These are phyloP conservation scores for Carpinus fangiana DNA, from an alignment of 306 rosid genomes.

Conservation along the genomic window DNA sequence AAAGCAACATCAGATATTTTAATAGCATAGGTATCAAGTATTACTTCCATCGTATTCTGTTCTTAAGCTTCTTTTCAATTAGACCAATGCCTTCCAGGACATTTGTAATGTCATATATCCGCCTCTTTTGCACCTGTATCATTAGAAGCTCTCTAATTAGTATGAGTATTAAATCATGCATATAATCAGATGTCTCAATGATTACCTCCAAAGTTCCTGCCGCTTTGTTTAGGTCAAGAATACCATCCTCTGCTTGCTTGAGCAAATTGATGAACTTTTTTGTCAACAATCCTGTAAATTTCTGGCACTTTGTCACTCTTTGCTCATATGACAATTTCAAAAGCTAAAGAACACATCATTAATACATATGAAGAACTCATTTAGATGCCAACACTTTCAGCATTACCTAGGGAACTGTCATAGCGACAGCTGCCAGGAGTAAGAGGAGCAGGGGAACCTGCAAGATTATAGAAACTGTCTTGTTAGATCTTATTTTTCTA, in stretches of 20 bases:
- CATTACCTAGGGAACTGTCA: constrained; percentile 94
- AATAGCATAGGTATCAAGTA: constrained; percentile 29
- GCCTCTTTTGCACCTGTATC: constrained; percentile 91
- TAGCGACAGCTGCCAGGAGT: constrained; percentile 92
- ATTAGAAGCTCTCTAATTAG: constrained; percentile 31
- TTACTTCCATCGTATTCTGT: constrained; percentile 98
- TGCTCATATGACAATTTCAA: constrained; percentile 21
- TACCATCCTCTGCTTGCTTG: constrained; percentile 91
- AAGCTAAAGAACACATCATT: constrained; percentile 21
- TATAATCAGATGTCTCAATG: constrained; percentile 17
- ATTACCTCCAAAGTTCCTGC: constrained; percentile 91
- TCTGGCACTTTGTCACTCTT: constrained; percentile 39
- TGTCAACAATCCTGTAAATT: constrained; percentile 83
- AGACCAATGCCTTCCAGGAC: constrained; percentile 99
- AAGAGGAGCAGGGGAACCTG: constrained; percentile 87
- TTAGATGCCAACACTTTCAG: constrained; percentile 13
- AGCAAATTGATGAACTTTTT: constrained; percentile 90
- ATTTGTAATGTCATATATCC: constrained; percentile 97
- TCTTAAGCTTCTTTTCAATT: constrained; percentile 93
- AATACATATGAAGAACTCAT: constrained; percentile 18
- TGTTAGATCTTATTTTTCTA: constrained; percentile 14
- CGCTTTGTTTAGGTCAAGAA: constrained; percentile 93
- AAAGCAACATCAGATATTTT: constrained; percentile 19
- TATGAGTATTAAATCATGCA: constrained; percentile 19
- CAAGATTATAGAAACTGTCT: constrained; percentile 23